Evolutionary conservation across 2,329 filamentous ascomycete genomes (phyloP).

Genomic region (Botryotinia calthae): DNA sequence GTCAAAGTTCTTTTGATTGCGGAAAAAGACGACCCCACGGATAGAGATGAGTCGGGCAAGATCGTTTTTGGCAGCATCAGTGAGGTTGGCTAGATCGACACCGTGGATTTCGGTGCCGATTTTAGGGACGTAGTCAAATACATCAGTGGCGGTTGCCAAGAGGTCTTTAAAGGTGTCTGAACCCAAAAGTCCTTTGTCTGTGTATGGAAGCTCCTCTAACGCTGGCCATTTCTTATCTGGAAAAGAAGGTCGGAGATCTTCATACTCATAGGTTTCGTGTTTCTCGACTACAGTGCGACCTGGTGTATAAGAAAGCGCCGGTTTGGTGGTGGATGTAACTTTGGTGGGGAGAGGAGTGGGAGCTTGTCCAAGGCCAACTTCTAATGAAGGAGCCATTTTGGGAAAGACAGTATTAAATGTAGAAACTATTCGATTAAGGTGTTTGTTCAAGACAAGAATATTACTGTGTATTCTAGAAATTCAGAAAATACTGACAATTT

Average conservation of each 20-base stretch:
- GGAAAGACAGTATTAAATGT: background rate
- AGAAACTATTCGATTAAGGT: background rate
- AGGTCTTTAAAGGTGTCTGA: slow-evolving; percentile 53
- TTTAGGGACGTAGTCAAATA: slow-evolving; percentile 53
- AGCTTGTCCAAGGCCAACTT: slow-evolving; percentile 22
- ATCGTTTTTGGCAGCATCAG: slow-evolving; percentile 48
- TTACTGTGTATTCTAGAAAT: background rate
- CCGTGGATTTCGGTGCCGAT: slow-evolving; percentile 41
- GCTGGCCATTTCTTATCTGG: slow-evolving; percentile 52
- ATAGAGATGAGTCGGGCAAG: slow-evolving; percentile 51
- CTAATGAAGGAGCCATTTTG: slow-evolving; percentile 28
- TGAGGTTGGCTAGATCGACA: slow-evolving; percentile 47
- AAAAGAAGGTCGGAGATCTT: slow-evolving; percentile 52
- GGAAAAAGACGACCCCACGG: slow-evolving; percentile 57
- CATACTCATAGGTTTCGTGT: slow-evolving; percentile 50
- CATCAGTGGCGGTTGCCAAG: slow-evolving; percentile 49
- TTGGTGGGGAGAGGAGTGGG: slow-evolving; percentile 18
- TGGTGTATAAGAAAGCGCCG: slow-evolving; percentile 38
- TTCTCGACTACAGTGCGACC: slow-evolving; percentile 47
- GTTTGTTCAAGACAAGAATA: background rate
- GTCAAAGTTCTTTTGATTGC: slow-evolving; percentile 52
- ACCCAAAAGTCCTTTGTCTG: slow-evolving; percentile 54
- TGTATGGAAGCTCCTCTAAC: slow-evolving; percentile 48
- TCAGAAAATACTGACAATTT: background rate
- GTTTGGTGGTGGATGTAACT: background rate